Evolutionary conservation across 441 rosid species (phyloP).

Genomic region (Adansonia grandidieri): DNA sequence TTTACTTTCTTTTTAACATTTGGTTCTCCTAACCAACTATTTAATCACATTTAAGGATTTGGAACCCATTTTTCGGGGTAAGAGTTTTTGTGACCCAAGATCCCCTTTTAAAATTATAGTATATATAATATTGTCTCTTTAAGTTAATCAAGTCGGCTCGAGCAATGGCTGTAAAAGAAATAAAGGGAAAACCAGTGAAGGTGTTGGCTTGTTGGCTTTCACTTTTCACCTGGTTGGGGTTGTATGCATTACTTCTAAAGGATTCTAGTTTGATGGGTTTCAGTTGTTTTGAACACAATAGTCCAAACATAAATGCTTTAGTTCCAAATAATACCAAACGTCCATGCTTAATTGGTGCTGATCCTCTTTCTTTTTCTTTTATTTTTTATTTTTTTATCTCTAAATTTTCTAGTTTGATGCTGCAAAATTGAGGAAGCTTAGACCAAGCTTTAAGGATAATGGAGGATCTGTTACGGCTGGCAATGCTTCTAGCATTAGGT

Average conservation of each 20-base stretch:
- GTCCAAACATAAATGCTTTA: neutral
- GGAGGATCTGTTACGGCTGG: slow-evolving; percentile 97
- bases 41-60: neutral
- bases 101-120: neutral
- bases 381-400: neutral
- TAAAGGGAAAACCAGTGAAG: neutral
- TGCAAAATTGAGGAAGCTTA: slow-evolving; percentile 74
- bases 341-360: neutral
- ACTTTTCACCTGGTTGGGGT: neutral
- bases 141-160: neutral
- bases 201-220: neutral
- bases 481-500: slow-evolving; percentile 97
- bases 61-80: neutral
- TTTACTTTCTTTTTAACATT: neutral
- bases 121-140: neutral
- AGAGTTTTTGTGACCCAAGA: neutral
- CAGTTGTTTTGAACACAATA: neutral
- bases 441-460: slow-evolving; percentile 81
- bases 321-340: neutral
- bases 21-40: neutral
- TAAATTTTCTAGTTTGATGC: slow-evolving; percentile 70
- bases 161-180: neutral
- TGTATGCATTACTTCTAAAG: slow-evolving; percentile 1
- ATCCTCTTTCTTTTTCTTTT: neutral
- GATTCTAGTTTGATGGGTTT: neutral